phyloP scores from a whole-genome alignment of 2,329 filamentous ascomycete genomes.

The Aureobasidium sp. region DNA sequence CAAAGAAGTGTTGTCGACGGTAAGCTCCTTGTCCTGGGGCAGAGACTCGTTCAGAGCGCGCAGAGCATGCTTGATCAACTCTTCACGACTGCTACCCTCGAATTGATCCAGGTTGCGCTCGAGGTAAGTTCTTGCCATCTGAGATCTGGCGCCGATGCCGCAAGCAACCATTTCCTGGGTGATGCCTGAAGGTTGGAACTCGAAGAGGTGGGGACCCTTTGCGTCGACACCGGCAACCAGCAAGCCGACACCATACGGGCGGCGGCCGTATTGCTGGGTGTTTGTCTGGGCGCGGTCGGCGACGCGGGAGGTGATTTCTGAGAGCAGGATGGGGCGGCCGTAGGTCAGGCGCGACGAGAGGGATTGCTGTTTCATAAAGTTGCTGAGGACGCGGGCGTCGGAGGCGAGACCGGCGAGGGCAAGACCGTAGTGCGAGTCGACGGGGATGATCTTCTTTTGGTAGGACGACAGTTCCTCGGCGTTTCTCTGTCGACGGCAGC shows the following conservation, averaged over 20 bases:
- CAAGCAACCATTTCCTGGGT: slow-evolving; percentile 96
- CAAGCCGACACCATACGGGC: slow-evolving; percentile 90
- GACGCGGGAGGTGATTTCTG: slow-evolving; percentile 82
- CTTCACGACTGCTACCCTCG: slow-evolving; percentile 64
- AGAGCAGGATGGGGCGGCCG: slow-evolving; percentile 83
- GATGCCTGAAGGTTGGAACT: slow-evolving; percentile 94
- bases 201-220: slow-evolving; percentile 88
- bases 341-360: slow-evolving; percentile 93
- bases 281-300: slow-evolving; percentile 95
- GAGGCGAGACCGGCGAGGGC: slow-evolving; percentile 95
- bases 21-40: slow-evolving; percentile 94
- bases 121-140: slow-evolving; percentile 96
- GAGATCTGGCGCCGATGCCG: slow-evolving; percentile 88
- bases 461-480: slow-evolving; percentile 99
- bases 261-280: slow-evolving; percentile 94
- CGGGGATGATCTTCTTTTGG: slow-evolving; percentile 97
- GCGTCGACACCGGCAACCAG: slow-evolving; percentile 91
- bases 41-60: slow-evolving; percentile 89
- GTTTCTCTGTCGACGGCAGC: slow-evolving; percentile 60
- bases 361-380: slow-evolving; percentile 99
- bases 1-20: slow-evolving; percentile 91
- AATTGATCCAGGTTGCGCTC: slow-evolving; percentile 87
- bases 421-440: slow-evolving; percentile 92
- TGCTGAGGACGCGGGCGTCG: slow-evolving; percentile 96
- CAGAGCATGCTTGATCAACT: slow-evolving; percentile 84